Evolutionary conservation across 306 rosid genomes (phyloP), one percentile per base, ranked within the genome.

Genomic region (Cicer yamashitae): DNA sequence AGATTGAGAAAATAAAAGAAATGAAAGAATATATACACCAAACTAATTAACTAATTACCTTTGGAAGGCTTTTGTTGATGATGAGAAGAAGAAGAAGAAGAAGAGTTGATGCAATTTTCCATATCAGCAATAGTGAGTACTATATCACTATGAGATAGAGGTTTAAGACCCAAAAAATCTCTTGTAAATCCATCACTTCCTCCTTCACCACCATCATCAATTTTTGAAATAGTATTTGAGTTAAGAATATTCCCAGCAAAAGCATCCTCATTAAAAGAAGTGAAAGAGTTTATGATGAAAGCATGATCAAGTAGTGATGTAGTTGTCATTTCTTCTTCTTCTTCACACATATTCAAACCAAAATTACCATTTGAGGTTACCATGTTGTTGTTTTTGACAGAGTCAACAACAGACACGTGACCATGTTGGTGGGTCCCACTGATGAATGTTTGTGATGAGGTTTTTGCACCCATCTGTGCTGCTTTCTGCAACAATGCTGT

Each of bases 401-500:
- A 34, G 70, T 65, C 70, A 43, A 11, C 52, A 43, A 43, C 9
- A 44, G 94, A 44, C 96, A 88, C 80, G 92, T 88, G 96, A 86
- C 72, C 45, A 5, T 63, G 69, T 10, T 72, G 84, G 4, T 59
- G 75, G 90, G 91, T 13, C 80, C 94, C 64, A 58, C 41, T 77
- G 3, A 63, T 63, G 74, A 85, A 12, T n/a, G 66, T 43, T 22
- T 18, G 37, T 59, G 64, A 53, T 34, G 84, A 68, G 77, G 38
- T 85, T 56, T 93, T 90, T 68, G 97, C 86, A 67, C 98, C 98
- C 90, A 94, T 90, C 77, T 92, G 92, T 58, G 99, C 92, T 76
- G 99, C 97, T 81, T 92, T 92, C 87, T 94, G 99, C 10, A 94
- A 89, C 89, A 94, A 82, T 48, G 97, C 99, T 62, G 97, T 92